These are phyloP conservation scores for Kwoniella dejecticola DNA, from an alignment of 768 basidiomycete species.

Conservation along the genomic window DNA sequence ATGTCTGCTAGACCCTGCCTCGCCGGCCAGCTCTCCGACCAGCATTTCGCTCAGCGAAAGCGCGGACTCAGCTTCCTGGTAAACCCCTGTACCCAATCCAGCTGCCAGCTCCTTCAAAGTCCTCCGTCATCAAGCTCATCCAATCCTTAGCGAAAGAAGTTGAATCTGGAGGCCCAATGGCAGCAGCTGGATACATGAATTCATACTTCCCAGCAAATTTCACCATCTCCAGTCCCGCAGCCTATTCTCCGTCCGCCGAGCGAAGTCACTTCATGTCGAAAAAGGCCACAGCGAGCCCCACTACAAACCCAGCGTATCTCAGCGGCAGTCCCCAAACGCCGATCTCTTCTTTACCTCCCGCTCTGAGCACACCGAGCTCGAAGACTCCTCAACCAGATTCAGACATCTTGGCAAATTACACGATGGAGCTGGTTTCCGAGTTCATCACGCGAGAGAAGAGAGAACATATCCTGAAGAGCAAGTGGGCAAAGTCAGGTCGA, in stretches of 20 bases:
- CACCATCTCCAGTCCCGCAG: constrained; percentile 2
- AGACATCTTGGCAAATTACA: constrained; percentile 39
- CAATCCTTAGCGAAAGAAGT: constrained; percentile 33
- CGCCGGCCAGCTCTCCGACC: constrained; percentile 42
- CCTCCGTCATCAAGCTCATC: constrained; percentile 43
- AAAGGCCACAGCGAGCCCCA: constrained; percentile 15
- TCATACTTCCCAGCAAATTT: not conserved
- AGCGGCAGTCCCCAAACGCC: constrained; percentile 26
- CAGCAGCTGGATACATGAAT: constrained; percentile 11
- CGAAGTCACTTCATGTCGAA: constrained; percentile 26
- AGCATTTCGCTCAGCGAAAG: constrained; percentile 50
- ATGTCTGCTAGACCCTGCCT: constrained; percentile 17
- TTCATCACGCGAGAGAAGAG: constrained; percentile 51
- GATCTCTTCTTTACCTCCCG: constrained; percentile 21
- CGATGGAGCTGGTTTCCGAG: constrained; percentile 50
- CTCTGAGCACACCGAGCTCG: constrained; percentile 1
- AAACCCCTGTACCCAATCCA: constrained; percentile 36
- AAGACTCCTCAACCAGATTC: constrained; percentile 10
- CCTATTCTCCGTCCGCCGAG: constrained; percentile 22
- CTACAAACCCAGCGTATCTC: not conserved
- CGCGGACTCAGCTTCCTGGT: constrained; percentile 38
- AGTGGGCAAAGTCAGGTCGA: constrained; percentile 52
- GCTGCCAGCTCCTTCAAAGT: constrained; percentile 51
- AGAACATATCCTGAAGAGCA: constrained; percentile 48
- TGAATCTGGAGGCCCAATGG: constrained; percentile 21